These are phyloP conservation scores for Lactifluus pinguis DNA, from an alignment of 768 basidiomycete species.

Conservation along the genomic window DNA sequence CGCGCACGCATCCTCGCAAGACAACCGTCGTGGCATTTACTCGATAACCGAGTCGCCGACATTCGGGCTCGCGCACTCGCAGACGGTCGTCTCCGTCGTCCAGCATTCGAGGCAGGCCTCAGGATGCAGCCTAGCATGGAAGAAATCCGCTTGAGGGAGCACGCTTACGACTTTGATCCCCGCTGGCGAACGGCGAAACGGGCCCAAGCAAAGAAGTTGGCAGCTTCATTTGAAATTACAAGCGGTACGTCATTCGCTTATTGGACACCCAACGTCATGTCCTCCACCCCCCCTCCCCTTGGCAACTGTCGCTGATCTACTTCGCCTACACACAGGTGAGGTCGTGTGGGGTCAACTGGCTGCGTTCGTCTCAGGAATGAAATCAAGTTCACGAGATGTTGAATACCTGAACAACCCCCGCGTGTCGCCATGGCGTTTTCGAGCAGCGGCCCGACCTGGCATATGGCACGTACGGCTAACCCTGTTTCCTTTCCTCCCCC, in stretches of 20 bases:
- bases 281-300: background rate
- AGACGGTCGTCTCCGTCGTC: conserved; percentile 11
- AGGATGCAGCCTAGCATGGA: conserved; percentile 11
- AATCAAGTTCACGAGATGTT: conserved; percentile 6
- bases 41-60: conserved; percentile 10
- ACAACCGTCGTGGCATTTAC: conserved; percentile 5
- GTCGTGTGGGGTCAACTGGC: conserved; percentile 16
- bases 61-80: conserved; percentile 6
- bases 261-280: no score
- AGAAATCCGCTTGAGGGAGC: conserved; percentile 8
- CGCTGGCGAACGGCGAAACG: conserved; percentile 5
- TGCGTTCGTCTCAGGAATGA: conserved; percentile 16
- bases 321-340: conserved; percentile 3
- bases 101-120: conserved; percentile 5
- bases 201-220: conserved; percentile 1
- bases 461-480: conserved; percentile 12
- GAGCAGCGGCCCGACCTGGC: conserved; percentile 15
- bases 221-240: conserved; percentile 9
- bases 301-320: background rate
- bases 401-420: background rate
- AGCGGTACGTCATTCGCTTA: conserved; percentile 6
- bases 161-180: conserved; percentile 9
- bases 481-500: background rate
- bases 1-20: conserved; percentile 8
- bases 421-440: conserved; percentile 12